Conservation (phyloP, 768 basidiomycete genomes). For the Coprinopsis cinerea region DNA sequence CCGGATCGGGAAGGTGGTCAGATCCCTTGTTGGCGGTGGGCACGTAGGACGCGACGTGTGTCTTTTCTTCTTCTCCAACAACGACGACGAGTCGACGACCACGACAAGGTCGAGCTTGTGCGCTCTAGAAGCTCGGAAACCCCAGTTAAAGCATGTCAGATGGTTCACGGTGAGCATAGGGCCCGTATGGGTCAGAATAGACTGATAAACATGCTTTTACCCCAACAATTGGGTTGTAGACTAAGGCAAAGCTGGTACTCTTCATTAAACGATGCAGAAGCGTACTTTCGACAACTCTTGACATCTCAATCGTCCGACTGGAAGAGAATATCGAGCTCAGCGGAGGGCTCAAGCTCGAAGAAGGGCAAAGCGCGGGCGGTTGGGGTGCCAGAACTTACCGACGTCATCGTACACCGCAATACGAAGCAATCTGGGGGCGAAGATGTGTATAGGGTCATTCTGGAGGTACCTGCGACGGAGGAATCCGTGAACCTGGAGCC, state of each 20-base stretch:
- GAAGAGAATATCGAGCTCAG: conserved; percentile 64
- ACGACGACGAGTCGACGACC: no score
- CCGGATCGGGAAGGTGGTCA: conserved; percentile 1
- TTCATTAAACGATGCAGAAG: conserved; percentile 69
- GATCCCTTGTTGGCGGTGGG: not conserved
- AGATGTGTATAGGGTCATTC: conserved; percentile 71
- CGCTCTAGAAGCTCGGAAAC: not conserved
- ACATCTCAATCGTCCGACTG: conserved; percentile 72
- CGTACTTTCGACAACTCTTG: conserved; percentile 72
- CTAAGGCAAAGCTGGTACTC: conserved; percentile 79
- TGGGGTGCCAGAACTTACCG: conserved; percentile 52
- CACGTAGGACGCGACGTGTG: conserved; percentile 4
- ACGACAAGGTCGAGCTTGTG: not conserved
- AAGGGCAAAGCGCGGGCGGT: conserved; percentile 59
- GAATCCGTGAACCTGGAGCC: conserved; percentile 61
- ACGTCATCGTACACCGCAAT: conserved; percentile 71
- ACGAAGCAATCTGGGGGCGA: conserved; percentile 55
- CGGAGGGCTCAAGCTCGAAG: conserved; percentile 30
- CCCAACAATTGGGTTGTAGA: conserved; percentile 31
- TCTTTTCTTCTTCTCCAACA: not conserved
- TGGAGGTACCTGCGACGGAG: conserved; percentile 71
- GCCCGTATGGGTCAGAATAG: not conserved
- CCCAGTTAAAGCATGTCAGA: conserved; percentile 22
- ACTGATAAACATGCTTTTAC: conserved; percentile 2
- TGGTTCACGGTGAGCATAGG: conserved; percentile 23